Evolutionary conservation across 2,329 filamentous ascomycete species (phyloP), one percentile per base, ranked within the genome.

Genomic region (Eurotiales sp.): DNA sequence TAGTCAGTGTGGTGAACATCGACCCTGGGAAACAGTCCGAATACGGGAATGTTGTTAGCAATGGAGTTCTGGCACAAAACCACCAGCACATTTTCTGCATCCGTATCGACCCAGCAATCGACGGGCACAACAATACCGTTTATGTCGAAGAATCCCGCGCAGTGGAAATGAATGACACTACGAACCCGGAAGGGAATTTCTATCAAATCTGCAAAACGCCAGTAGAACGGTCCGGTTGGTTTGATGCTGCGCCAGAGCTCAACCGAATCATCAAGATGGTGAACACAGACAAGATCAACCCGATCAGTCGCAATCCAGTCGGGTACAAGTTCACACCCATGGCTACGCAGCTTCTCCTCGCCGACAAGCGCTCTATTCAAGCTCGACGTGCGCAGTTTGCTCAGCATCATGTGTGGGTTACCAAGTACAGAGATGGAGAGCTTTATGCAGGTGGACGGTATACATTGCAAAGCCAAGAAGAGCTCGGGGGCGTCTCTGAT

Each of bases 11-110:
- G 1, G 78, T 84, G 55, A 83, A 82, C 15, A 83, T 85, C 53
- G 83, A 86, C 55, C 56, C 64, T 47, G 81, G 79, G 36, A 69
- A 84, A 54, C 72, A 76, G 19, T 82, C 85, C 15, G 80, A 82
- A 1, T 85, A 82, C 66, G 84, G 84, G 21, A 87, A 82, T 1
- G 76, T 85, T 11, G 82, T 87, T 7, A 81, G 84, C 55, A 83
- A 82, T 0, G 84, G 84, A 32, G 83, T 85, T 8, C 74, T 88
- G 1, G 85, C 83, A 1, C 73, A 78, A 1, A 82, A 87, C 64
- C 86, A 90, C 63, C 86, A 90, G 64, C 86, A 90, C 66, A 85
- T 89, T 58, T 88, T 90, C 70, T 82, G 78, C 34, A 73, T 84
- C 0, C 79, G 82, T n/a, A 76, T 84, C 4, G 82, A 84, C 58